phyloP scores from a whole-genome alignment of 1,139 yeast species.

The Pichia sp. region DNA sequence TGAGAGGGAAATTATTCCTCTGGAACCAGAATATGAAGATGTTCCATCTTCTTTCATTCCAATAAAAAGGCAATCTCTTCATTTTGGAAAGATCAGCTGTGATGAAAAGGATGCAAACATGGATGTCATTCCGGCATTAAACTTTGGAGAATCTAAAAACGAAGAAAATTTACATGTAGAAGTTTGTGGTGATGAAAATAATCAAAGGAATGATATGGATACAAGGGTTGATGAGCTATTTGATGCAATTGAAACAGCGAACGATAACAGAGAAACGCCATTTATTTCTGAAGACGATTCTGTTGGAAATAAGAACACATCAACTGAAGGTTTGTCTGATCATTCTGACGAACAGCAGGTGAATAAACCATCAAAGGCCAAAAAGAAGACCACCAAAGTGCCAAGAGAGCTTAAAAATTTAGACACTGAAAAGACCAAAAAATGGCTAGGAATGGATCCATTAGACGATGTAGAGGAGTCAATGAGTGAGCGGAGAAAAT shows the following conservation, averaged over 20 bases:
- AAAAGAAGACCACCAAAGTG: constrained; percentile 7
- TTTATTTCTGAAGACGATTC: too few species aligned
- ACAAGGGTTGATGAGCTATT: not conserved
- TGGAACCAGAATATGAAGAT: constrained; percentile 10
- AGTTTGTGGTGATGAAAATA: not conserved
- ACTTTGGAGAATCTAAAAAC: too few species aligned
- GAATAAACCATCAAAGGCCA: not conserved
- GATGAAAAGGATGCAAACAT: not conserved
- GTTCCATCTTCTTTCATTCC: constrained; percentile 7
- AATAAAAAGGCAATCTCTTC: constrained; percentile 3
- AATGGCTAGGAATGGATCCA: constrained; percentile 13
- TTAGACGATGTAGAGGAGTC: constrained; percentile 8
- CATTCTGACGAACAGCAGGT: too few species aligned
- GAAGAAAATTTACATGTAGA: too few species aligned
- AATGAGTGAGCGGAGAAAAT: constrained; percentile 9
- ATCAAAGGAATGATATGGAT: not conserved
- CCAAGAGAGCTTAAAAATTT: constrained; percentile 30
- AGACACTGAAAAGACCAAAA: constrained; percentile 16
- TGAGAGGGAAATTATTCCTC: constrained; percentile 1
- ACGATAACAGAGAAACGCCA: too few species aligned
- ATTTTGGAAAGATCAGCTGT: constrained; percentile 3
- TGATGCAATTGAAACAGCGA: not conserved
- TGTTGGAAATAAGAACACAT: too few species aligned
- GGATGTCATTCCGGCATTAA: not conserved
- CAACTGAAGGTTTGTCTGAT: too few species aligned